Base-by-base conservation (phyloP, 129 eudicot species). In the Flaveria ramosissima region DNA sequence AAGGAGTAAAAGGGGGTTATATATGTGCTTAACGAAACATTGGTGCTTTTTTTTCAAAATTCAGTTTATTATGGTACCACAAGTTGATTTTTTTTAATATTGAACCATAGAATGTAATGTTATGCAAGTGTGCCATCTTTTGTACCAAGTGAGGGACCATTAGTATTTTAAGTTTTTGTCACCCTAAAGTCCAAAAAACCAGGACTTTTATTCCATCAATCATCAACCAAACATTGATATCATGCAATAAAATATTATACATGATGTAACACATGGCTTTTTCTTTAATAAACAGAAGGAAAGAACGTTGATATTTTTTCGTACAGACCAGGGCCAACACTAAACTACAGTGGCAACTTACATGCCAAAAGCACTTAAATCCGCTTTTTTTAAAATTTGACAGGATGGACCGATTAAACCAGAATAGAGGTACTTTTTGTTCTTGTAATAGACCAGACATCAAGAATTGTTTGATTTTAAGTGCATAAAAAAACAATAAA, bases 171-270 rank as follows among this genome's bases (percentile, higher is more conserved):
- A 17, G 75, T 41, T 80, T 73, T 52, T 65, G 75, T 67, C 79
- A 80, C 42, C 73, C 74, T 27, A 61, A 53, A 64, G 74, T 80
- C 83, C 83, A 73, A 65, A 53, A 36, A 52, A 24, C 17, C 47
- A 68, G 42, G 62, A 73, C 61, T 53, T 17, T 42, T 7, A 73
- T 65, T 43, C 50, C 32, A 17, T 50, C 39, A 73, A 73, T 72
- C 47, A 65, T 73, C 9, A 53, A 73, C 69, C 68, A 41, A 52
- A 32, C 30, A 24, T 17, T 50, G 68, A 6, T 53, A n/a, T 53
- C 73, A 36, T 43, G 7, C 24, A 24, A 66, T 52, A 14, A 14
- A 27, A 62, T 62, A 24, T 14, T 63, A 5, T 36, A 5, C 41
- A 36, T 36, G 41, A 36, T 36, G 41, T 36, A 36, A 36, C 41